Evolutionary conservation across 2,329 filamentous ascomycete genomes (phyloP).

Genomic region (Diaporthe eres): DNA sequence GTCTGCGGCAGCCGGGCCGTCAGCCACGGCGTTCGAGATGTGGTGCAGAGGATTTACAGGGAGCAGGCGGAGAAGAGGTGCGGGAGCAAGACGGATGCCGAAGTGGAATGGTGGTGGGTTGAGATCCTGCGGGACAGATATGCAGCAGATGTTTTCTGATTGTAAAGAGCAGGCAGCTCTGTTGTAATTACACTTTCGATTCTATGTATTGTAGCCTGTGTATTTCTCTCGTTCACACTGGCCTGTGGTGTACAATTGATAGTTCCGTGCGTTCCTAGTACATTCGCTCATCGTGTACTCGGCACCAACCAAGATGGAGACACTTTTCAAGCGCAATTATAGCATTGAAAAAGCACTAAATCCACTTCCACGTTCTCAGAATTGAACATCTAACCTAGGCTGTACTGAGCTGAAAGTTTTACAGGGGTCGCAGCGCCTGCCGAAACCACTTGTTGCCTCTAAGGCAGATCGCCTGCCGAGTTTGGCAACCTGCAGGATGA

Average conservation of each 20-base stretch:
- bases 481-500: not conserved
- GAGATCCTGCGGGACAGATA: slow-evolving; percentile 16
- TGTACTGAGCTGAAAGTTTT: not conserved
- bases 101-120: slow-evolving; percentile 19
- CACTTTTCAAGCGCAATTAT: no score
- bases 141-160: slow-evolving; percentile 13
- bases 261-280: no score
- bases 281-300: no score
- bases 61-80: slow-evolving; percentile 17
- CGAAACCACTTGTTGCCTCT: not conserved
- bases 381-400: no score
- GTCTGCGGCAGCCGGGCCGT: slow-evolving; percentile 41
- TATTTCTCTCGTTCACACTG: not conserved
- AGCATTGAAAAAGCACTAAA: no score
- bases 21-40: slow-evolving; percentile 12
- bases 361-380: no score
- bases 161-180: not conserved
- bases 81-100: slow-evolving; percentile 4
- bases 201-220: not conserved
- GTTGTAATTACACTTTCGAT: not conserved
- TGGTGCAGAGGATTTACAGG: slow-evolving; percentile 5
- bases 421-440: not conserved
- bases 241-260: not conserved
- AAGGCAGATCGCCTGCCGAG: not conserved
- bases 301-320: no score